A percentile compares a stretch with the other conserved stretches of the same genome.
Conservation (phyloP, 148 eudicot species). For the Cornus kousa region DNA sequence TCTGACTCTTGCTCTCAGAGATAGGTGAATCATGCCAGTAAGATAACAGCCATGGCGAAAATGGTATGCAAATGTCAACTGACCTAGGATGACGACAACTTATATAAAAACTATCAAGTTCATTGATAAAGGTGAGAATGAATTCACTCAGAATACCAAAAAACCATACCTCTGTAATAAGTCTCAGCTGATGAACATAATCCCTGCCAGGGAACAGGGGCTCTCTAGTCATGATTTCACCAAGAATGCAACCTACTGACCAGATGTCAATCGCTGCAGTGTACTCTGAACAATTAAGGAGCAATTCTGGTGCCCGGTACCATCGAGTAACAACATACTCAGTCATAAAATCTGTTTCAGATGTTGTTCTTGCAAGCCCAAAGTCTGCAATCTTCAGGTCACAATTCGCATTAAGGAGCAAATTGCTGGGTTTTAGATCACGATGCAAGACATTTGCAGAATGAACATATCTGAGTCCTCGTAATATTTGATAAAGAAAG, state of each 20-base stretch:
- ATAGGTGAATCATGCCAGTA: neutral
- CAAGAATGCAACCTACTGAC: slow-evolving; percentile 57
- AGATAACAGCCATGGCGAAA: neutral
- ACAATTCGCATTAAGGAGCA: slow-evolving; percentile 45
- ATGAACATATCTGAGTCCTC: slow-evolving; percentile 52
- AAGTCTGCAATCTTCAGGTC: slow-evolving; percentile 52
- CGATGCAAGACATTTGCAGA: slow-evolving; percentile 59
- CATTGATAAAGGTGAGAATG: neutral
- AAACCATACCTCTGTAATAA: slow-evolving; percentile 44
- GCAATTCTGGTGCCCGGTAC: slow-evolving; percentile 57
- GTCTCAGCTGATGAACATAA: slow-evolving; percentile 52
- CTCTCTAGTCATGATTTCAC: slow-evolving; percentile 42
- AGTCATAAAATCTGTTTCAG: slow-evolving; percentile 57
- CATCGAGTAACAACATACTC: slow-evolving; percentile 59
- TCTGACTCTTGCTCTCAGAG: neutral
- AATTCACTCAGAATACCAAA: neutral
- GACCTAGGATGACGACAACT: neutral
- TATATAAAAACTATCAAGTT: neutral
- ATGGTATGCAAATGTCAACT: neutral
- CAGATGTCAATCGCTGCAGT: slow-evolving; percentile 60
- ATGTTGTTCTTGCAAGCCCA: slow-evolving; percentile 58
- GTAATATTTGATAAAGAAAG: slow-evolving; percentile 42
- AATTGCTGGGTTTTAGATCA: slow-evolving; percentile 52
- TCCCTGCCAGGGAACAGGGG: slow-evolving; percentile 56
- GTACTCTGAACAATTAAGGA: slow-evolving; percentile 51